Percentiles rank a stretch among this genome's conserved stretches.
Evolutionary conservation across 2,329 filamentous ascomycete genomes (phyloP).

Genomic region (Lachnellula suecica): DNA sequence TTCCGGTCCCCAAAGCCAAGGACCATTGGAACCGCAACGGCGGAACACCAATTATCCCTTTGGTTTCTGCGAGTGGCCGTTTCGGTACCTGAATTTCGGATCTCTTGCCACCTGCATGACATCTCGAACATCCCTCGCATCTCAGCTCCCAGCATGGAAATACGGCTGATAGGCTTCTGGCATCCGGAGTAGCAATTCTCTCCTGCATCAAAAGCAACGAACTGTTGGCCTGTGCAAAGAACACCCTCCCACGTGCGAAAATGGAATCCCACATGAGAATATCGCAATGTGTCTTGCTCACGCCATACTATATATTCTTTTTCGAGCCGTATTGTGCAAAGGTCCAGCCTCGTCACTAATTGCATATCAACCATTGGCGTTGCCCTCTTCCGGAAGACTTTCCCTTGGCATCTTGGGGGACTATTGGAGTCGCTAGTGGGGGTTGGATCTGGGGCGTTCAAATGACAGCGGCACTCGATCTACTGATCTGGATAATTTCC

Average conservation of each 20-base stretch:
- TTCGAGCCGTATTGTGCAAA: too few relatives aligned
- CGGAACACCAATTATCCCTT: neutral
- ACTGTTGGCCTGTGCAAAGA: slow-evolving; percentile 16
- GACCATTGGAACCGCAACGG: neutral
- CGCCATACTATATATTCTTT: too few relatives aligned
- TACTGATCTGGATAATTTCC: too few relatives aligned
- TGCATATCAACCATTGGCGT: too few relatives aligned
- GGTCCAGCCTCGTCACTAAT: too few relatives aligned
- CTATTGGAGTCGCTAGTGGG: too few relatives aligned
- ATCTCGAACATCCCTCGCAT: slow-evolving; percentile 12
- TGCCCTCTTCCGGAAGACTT: too few relatives aligned
- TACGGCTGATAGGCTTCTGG: neutral
- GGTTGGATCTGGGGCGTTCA: too few relatives aligned
- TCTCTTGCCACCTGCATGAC: slow-evolving; percentile 4
- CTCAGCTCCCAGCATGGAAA: slow-evolving; percentile 2
- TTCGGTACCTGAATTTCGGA: neutral
- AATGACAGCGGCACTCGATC: too few relatives aligned
- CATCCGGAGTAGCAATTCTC: neutral
- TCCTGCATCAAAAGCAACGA: slow-evolving; percentile 1
- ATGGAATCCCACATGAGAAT: neutral
- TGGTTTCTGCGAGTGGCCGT: neutral
- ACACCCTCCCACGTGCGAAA: neutral
- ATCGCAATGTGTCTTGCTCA: too few relatives aligned
- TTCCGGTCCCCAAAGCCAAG: too few relatives aligned
- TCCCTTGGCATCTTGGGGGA: too few relatives aligned